A percentile compares a stretch with the other conserved stretches of the same genome.
Evolutionary conservation across 331 rosid genomes (phyloP).

Genomic region (Stylosanthes scabra): DNA sequence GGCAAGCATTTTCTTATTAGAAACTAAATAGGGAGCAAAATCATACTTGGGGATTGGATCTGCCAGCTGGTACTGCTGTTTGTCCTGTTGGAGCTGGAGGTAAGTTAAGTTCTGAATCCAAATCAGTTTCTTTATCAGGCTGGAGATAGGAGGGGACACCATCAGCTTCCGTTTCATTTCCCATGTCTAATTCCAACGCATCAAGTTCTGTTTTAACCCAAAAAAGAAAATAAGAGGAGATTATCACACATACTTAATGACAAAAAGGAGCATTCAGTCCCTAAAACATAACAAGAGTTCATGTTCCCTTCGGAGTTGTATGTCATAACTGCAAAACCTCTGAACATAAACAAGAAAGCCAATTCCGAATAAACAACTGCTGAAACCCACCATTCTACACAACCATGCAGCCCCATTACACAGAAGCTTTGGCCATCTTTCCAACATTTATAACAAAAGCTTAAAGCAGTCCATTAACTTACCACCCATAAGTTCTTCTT

Average conservation of each 20-base stretch:
- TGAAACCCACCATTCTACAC: conserved; percentile 2
- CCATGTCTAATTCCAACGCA: conserved; percentile 94
- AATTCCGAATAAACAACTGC: conserved; percentile 10
- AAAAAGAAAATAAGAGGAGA: background rate
- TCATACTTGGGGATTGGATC: conserved; percentile 76
- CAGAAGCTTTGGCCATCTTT: conserved; percentile 9
- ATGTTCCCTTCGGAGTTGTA: background rate
- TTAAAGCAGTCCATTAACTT: conserved; percentile 45
- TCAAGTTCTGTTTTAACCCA: conserved; percentile 74
- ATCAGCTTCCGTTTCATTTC: conserved; percentile 74
- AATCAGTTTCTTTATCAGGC: conserved; percentile 85
- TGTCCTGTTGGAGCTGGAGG: conserved; percentile 94
- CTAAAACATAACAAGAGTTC: background rate
- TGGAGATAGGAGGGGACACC: conserved; percentile 98
- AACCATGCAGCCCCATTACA: conserved; percentile 5
- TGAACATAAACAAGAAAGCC: conserved; percentile 9
- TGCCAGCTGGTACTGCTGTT: conserved; percentile 65
- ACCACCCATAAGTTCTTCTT: conserved; percentile 98
- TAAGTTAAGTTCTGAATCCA: conserved; percentile 81
- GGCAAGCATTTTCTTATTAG: background rate
- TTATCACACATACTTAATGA: background rate
- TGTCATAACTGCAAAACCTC: background rate
- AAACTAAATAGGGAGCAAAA: conserved; percentile 23
- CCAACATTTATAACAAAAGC: conserved; percentile 27
- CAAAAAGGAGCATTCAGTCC: background rate